Evolutionary conservation across 345 rosid genomes (phyloP).

Genomic region (Nephelium lappaceum): DNA sequence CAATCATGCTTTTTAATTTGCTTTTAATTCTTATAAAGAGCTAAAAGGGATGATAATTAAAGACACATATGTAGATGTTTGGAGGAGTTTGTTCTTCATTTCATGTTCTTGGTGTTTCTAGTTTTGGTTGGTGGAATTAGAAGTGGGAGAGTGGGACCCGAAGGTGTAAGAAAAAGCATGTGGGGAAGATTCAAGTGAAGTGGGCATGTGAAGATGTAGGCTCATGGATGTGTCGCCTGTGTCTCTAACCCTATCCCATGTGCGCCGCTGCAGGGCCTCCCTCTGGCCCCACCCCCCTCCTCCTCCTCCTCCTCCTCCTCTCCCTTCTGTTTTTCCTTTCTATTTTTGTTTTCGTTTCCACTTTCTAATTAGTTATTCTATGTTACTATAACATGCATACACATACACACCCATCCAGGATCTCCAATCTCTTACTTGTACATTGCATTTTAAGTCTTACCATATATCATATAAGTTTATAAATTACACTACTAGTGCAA

Average conservation of each 20-base stretch:
- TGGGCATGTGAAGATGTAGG: slow-evolving; percentile 47
- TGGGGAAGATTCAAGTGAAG: slow-evolving; percentile 34
- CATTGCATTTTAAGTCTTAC: background rate
- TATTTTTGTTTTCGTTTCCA: background rate
- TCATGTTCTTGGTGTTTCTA: background rate
- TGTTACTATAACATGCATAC: background rate
- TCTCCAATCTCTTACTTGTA: no score
- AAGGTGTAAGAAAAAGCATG: slow-evolving; percentile 34
- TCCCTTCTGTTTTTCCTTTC: background rate
- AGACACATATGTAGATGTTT: no score
- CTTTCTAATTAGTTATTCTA: background rate
- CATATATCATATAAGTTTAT: no score
- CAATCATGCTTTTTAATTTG: background rate
- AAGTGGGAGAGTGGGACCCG: slow-evolving; percentile 29
- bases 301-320: background rate
- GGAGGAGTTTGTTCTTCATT: no score
- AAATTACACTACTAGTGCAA: no score
- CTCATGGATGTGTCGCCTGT: slow-evolving; percentile 41
- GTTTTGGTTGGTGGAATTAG: slow-evolving; percentile 6
- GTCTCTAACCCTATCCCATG: slow-evolving; percentile 48
- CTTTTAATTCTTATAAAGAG: no score
- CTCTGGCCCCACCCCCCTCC: slow-evolving; percentile 20
- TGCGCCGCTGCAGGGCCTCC: slow-evolving; percentile 53
- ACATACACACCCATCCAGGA: background rate
- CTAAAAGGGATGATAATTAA: no score